Evolutionary conservation across 768 basidiomycete genomes (phyloP).

Genomic region (Tubosaeta sp.): DNA sequence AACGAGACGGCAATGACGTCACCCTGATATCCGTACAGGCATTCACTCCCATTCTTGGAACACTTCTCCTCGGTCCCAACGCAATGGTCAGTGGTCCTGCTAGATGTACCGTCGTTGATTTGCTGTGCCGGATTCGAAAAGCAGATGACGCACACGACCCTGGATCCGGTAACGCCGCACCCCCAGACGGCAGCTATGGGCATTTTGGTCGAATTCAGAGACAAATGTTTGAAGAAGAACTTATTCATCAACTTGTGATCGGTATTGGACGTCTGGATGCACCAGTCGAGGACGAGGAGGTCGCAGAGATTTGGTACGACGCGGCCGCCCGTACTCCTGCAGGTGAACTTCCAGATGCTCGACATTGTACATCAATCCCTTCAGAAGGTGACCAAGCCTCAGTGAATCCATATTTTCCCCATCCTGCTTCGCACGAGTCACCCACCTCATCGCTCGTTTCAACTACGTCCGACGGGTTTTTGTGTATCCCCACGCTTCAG

Average conservation of each 20-base stretch:
- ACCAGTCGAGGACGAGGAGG: conserved; percentile 34
- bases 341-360: conserved; percentile 21
- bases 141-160: conserved; percentile 44
- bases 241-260: conserved; percentile 82
- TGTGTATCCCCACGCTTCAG: conserved; percentile 14
- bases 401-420: conserved; percentile 55
- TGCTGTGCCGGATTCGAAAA: conserved; percentile 65
- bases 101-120: conserved; percentile 70
- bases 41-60: conserved; percentile 90
- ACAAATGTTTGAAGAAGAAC: conserved; percentile 70
- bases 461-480: conserved; percentile 15
- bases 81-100: conserved; percentile 67
- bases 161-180: conserved; percentile 33
- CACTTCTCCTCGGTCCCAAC: conserved; percentile 79
- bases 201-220: conserved; percentile 55
- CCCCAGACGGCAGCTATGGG: conserved; percentile 31
- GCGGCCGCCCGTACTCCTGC: conserved; percentile 31
- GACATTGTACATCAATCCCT: conserved; percentile 9
- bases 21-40: conserved; percentile 70
- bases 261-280: conserved; percentile 77
- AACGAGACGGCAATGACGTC: conserved; percentile 14
- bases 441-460: conserved; percentile 24
- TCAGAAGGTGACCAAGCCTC: conserved; percentile 7
- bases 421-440: conserved; percentile 29
- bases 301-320: conserved; percentile 30